Evolutionary conservation across 495 filamentous ascomycete genomes (phyloP), one percentile per base, ranked within the genome.

Genomic region (Cudoniella acicularis): DNA sequence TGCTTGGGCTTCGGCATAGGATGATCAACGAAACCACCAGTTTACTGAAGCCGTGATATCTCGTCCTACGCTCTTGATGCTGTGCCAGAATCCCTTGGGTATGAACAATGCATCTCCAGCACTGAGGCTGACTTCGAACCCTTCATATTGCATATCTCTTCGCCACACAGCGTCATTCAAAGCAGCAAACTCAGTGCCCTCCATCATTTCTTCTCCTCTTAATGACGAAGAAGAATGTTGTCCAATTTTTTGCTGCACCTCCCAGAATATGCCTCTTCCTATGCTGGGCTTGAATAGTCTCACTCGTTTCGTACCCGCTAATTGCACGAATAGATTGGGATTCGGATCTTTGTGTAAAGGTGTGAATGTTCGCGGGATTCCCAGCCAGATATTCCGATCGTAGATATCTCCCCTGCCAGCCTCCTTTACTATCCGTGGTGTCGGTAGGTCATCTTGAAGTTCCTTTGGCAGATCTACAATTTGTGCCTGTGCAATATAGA

Each of bases 71-170:
- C 92, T 90, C 65, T 83, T 87, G 51, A 98, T 84, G 67, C 89
- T 91, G 79, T 98, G 94, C 94, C 94, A 98, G 91, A 92, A 98
- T 11, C 90, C 91, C 59, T 82, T 84, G 0, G 93, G 94, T 55
- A 98, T 92, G 68, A 93, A 97, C 45, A 98, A 57, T 0, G 78
- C 84, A 76, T 97, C 92, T 0, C 88, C 86, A 13, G 78, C 72
- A 1, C 71, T 68, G 27, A 96, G 64, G n/a, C 64, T 56, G 10
- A 79, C 86, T 62, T 94, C 85, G 60, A 73, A 77, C 3, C 78
- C 79, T 26, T 65, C 59, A 64, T 27, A 52, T 40, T 2, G 69
- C 1, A 62, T 71, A 1, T 60, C 57, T 21, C 71, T 66, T 1
- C 72, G 76, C 94, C 94, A 98, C 16, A 98, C 81, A 2, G 76